These are phyloP conservation scores for Globisporangium cederbergense DNA, from an alignment of 352 stramenopile genomes.

Conservation along the genomic window DNA sequence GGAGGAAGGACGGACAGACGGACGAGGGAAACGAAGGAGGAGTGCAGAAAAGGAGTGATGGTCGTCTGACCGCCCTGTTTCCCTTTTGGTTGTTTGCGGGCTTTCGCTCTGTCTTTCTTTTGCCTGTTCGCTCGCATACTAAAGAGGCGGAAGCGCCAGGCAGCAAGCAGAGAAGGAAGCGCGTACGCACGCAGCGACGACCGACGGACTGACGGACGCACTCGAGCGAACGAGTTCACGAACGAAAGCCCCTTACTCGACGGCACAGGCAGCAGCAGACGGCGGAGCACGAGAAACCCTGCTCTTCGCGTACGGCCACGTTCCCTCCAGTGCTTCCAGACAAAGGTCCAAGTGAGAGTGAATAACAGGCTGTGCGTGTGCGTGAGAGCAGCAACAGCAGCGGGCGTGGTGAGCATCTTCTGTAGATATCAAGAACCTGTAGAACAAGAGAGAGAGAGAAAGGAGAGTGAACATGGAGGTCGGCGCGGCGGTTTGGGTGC, in stretches of 20 bases:
- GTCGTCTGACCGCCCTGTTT: not conserved
- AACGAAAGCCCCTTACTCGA: not conserved
- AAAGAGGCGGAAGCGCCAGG: not conserved
- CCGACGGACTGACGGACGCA: not conserved
- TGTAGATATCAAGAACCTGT: not conserved
- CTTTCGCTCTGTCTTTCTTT: constrained; percentile 10
- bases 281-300: not conserved
- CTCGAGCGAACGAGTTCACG: not conserved
- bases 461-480: constrained; percentile 52
- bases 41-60: constrained; percentile 8
- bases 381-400: no score
- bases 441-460: not conserved
- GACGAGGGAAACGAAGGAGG: no score
- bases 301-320: not conserved
- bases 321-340: not conserved
- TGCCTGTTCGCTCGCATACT: not conserved
- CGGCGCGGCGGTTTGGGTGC: constrained; percentile 72
- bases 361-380: not conserved
- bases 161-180: not conserved
- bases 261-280: constrained; percentile 1
- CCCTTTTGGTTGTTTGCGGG: not conserved
- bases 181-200: not conserved
- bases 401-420: not conserved
- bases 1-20: not conserved
- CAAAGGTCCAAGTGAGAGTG: not conserved